Evolutionary conservation across 139 green algal genomes (phyloP).

Genomic region (Volvox africanus): DNA sequence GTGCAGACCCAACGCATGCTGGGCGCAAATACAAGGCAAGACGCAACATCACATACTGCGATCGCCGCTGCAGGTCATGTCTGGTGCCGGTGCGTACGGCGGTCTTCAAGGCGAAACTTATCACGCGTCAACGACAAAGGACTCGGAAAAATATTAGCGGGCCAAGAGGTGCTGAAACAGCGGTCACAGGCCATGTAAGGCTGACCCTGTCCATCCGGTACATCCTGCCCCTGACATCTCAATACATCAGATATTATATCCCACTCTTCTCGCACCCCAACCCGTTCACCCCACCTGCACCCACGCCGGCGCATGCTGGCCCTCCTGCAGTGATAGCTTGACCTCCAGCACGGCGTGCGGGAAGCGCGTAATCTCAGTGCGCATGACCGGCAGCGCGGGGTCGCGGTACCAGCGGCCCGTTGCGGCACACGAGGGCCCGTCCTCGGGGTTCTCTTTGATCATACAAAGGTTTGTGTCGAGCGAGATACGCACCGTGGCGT

Average conservation of each 20-base stretch:
- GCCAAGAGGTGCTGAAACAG: too few relatives aligned
- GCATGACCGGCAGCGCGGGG: constrained; percentile 60
- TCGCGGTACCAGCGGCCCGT: constrained; percentile 81
- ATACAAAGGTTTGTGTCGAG: constrained; percentile 97
- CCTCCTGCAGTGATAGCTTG: constrained; percentile 93
- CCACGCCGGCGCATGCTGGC: constrained; percentile 85
- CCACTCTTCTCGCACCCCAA: neutral
- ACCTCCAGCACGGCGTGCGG: constrained; percentile 96
- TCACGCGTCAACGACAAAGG: too few relatives aligned
- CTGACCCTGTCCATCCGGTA: too few relatives aligned
- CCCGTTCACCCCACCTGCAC: constrained; percentile 66
- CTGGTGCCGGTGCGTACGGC: too few relatives aligned
- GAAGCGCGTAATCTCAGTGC: constrained; percentile 95
- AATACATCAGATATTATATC: too few relatives aligned
- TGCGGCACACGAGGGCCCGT: constrained; percentile 77
- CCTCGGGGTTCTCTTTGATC: constrained; percentile 95
- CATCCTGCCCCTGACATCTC: too few relatives aligned
- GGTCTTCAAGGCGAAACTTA: too few relatives aligned
- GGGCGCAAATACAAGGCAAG: too few relatives aligned
- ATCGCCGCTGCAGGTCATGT: too few relatives aligned
- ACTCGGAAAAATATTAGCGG: too few relatives aligned
- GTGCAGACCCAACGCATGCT: too few relatives aligned
- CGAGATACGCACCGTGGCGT: constrained; percentile 89
- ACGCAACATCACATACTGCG: neutral
- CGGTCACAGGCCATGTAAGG: too few relatives aligned